A percentile compares a stretch with the other conserved stretches of the same genome.
These are phyloP conservation scores for Saccharomyces cerevisiae DNA, from an alignment of 805 yeast species.

Conservation along the genomic window DNA sequence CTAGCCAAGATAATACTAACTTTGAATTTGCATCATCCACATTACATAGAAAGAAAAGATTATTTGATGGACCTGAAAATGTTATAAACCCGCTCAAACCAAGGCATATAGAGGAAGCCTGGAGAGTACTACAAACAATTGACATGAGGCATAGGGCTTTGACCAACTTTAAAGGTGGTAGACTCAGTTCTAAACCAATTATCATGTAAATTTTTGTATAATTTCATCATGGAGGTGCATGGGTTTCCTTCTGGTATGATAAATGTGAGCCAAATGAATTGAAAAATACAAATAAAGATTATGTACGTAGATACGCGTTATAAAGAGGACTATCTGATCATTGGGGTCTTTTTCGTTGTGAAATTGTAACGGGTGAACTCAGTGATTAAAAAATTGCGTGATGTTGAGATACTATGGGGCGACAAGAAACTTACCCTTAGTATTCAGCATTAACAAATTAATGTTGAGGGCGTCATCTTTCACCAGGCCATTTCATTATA, in stretches of 20 bases:
- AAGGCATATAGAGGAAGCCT: constrained; percentile 80
- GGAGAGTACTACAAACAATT: constrained; percentile 63
- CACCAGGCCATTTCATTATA: not conserved
- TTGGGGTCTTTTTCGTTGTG: not conserved
- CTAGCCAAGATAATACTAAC: constrained; percentile 27
- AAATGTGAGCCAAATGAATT: not conserved
- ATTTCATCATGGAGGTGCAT: not conserved
- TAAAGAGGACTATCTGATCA: too few species aligned
- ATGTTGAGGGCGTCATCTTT: not conserved
- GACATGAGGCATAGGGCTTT: constrained; percentile 54
- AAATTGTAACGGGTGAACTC: not conserved
- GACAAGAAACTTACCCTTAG: not conserved
- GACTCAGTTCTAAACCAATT: constrained; percentile 26
- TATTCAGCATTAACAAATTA: not conserved
- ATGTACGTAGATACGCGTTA: not conserved
- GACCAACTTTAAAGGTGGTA: constrained; percentile 56
- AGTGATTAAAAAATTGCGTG: not conserved
- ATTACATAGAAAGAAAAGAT: constrained; percentile 42
- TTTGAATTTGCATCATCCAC: constrained; percentile 31
- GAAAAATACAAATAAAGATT: not conserved
- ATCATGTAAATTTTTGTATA: not conserved
- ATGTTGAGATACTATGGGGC: not conserved
- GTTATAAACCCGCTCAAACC: constrained; percentile 70
- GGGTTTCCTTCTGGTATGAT: not conserved
- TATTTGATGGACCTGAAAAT: constrained; percentile 86